These are phyloP conservation scores for Multifurca ochricompacta DNA, from an alignment of 768 basidiomycete genomes.

Conservation along the genomic window DNA sequence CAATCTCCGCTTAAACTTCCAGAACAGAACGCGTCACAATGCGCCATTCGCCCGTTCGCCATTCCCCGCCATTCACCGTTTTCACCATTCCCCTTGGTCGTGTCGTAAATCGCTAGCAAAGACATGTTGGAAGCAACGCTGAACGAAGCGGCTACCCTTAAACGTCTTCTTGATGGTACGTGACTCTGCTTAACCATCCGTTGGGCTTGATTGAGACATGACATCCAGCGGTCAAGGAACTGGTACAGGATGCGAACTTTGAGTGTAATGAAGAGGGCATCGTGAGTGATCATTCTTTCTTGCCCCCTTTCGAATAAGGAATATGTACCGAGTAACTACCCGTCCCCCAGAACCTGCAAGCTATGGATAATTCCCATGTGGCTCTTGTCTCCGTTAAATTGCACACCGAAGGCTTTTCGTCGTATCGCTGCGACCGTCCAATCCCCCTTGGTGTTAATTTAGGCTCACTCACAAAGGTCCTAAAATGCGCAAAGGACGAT, in stretches of 20 bases:
- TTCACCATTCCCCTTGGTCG: too few relatives aligned
- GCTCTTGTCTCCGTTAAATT: constrained; percentile 90
- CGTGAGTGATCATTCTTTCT: constrained; percentile 35
- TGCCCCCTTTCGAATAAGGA: neutral
- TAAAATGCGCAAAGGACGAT: constrained; percentile 96
- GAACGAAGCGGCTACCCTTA: constrained; percentile 77
- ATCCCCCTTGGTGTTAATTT: constrained; percentile 89
- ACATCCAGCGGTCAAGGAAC: constrained; percentile 83
- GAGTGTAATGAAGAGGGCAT: constrained; percentile 96
- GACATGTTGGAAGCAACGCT: constrained; percentile 89
- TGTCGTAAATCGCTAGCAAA: too few relatives aligned
- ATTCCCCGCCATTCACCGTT: too few relatives aligned
- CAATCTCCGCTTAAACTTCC: constrained; percentile 14
- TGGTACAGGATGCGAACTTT: constrained; percentile 96
- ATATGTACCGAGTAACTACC: neutral
- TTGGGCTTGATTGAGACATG: constrained; percentile 3
- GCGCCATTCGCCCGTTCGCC: too few relatives aligned
- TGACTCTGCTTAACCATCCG: constrained; percentile 2
- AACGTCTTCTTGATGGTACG: constrained; percentile 89
- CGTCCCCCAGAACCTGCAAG: constrained; percentile 64
- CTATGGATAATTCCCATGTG: constrained; percentile 99
- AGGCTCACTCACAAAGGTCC: constrained; percentile 82
- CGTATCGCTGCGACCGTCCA: constrained; percentile 90
- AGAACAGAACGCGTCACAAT: constrained; percentile 6
- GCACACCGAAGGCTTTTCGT: constrained; percentile 68